Percentiles rank a stretch among this genome's conserved stretches.
Conservation (phyloP, 129 eudicot species). For the Lonicera japonica region DNA sequence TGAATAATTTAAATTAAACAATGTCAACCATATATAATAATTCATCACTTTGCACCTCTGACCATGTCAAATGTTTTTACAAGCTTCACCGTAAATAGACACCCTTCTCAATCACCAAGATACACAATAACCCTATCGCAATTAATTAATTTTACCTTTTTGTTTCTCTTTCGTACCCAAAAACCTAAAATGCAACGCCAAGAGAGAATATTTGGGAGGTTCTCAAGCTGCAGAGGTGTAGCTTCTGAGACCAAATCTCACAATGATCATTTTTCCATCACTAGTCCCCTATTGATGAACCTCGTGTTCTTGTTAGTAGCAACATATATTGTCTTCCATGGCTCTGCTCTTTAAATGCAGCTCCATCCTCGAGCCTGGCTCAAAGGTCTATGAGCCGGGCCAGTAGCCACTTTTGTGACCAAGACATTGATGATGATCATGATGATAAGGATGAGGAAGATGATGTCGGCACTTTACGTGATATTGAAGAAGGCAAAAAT, state of each 20-base stretch:
- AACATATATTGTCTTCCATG: constrained; percentile 46
- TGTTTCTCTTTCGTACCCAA: neutral
- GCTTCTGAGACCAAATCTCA: constrained; percentile 69
- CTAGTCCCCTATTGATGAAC: constrained; percentile 25
- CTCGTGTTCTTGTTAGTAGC: constrained; percentile 7
- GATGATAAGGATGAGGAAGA: constrained; percentile 16
- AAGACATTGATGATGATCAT: constrained; percentile 37
- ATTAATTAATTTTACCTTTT: neutral
- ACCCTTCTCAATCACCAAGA: neutral
- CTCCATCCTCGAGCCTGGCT: constrained; percentile 27
- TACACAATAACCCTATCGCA: neutral
- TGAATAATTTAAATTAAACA: too few species aligned
- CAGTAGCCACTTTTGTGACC: constrained; percentile 73
- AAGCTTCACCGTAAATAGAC: neutral
- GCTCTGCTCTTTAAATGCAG: constrained; percentile 31
- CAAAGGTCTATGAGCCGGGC: constrained; percentile 38
- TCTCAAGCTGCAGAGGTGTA: constrained; percentile 73
- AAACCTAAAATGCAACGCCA: constrained; percentile 5
- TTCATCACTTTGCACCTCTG: neutral
- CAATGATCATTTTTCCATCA: constrained; percentile 43
- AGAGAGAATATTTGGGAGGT: constrained; percentile 25
- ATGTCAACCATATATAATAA: too few species aligned
- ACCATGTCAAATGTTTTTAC: neutral
- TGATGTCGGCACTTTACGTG: constrained; percentile 18
- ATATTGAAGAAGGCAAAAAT: constrained; percentile 45